Conservation (phyloP, 257 asterid genomes). For the Solanum raphanifolium region DNA sequence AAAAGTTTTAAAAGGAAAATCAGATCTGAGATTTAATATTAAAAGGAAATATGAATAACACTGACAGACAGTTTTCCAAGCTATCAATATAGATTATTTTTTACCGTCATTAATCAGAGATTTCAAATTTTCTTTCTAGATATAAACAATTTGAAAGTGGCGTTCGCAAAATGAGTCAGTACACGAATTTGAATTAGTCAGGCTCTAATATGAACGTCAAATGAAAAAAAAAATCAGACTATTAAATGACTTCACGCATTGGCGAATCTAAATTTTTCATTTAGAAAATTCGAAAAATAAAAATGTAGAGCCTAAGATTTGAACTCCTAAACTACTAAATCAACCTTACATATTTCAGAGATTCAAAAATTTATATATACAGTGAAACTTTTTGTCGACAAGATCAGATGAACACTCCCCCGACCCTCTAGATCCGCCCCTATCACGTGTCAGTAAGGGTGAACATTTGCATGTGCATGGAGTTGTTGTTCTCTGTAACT, state of each 20-base stretch:
- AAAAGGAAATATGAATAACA: not conserved
- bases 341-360: not conserved
- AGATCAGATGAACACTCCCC: not conserved
- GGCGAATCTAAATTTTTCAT: too few species aligned
- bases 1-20: not conserved
- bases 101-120: not conserved
- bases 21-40: not conserved
- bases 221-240: not conserved
- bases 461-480: not conserved
- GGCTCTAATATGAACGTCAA: rapidly evolving
- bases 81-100: not conserved
- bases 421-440: not conserved
- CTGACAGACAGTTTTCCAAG: not conserved
- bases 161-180: not conserved
- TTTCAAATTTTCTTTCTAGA: not conserved
- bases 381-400: rapidly evolving
- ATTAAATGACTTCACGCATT: not conserved
- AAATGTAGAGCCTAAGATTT: not conserved
- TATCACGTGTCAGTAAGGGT: not conserved
- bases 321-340: not conserved
- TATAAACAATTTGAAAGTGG: too few species aligned
- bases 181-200: not conserved
- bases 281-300: not conserved
- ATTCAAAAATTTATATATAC: not conserved
- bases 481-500: not conserved